Evolutionary conservation across 2,329 filamentous ascomycete genomes (phyloP), one percentile per base, ranked within the genome.

Genomic region (Beauveria australis): DNA sequence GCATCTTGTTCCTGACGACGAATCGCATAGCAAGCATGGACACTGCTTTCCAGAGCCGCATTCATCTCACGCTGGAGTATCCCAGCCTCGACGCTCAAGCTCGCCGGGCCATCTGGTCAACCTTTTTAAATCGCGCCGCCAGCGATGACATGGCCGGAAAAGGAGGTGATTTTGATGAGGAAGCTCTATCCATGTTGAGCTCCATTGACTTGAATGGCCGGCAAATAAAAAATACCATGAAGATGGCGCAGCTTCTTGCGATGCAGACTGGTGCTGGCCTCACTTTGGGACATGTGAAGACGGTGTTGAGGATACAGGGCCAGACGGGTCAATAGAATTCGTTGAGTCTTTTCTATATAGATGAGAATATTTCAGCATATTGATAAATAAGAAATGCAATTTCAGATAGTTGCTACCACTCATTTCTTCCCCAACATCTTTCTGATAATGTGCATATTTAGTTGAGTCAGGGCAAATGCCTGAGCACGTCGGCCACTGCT

Each of bases 181-280:
- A 83, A 9, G 89, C 95, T 69, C 86, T 85, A 63, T 82, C 85
- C 53, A 71, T 75, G 44, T 76, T 96, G 22, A 83, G 88, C 1
- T 81, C 85, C 55, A 83, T 88, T 68, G 85, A 86, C 40, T 78
- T 83, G 62, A 83, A 83, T 62, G 81, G 81, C 9, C 76, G 81
- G n/a, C 79, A 92, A 82, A 96, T 95, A 79, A 95, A 96, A 78
- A 96, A 96, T 71, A 88, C 88, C 10, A 87, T 95, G 55, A 84
- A 89, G 60, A 93, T 89, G 0, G 89, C 90, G 1, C 90, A 95
- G 72, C 89, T 89, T 0, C 79, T 96, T 14, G 91, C 92, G 2
- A 81, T 93, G 53, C 89, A 90, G 64, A 89, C 92, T 71, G 78
- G 82, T 24, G 81, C 87, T 60, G 77, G 83, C 2, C 80, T 96